Conservation (phyloP, 2,329 filamentous ascomycete species). For the Apiospora aurea region DNA sequence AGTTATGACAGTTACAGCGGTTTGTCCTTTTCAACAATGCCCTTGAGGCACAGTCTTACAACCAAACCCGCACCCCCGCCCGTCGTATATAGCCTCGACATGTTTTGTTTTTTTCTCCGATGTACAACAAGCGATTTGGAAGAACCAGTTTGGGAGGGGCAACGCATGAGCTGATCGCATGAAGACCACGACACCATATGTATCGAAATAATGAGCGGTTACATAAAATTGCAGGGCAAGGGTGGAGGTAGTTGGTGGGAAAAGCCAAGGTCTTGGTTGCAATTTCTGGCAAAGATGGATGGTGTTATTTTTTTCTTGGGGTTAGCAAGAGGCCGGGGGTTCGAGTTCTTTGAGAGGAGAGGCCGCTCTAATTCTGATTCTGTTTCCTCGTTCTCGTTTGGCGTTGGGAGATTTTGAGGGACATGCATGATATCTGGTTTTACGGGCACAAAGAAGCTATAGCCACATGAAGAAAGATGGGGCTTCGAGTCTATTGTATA, state of each 20-base stretch:
- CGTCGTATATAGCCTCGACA: constrained; percentile 8
- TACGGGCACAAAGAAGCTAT: background rate
- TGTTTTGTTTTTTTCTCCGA: constrained; percentile 17
- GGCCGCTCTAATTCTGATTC: background rate
- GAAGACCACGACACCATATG: constrained; percentile 19
- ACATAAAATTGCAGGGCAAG: constrained; percentile 9
- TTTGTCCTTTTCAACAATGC: background rate
- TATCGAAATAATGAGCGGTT: constrained; percentile 17
- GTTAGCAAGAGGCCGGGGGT: background rate
- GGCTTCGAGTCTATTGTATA: background rate
- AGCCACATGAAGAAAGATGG: background rate
- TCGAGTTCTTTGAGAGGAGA: background rate
- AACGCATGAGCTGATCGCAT: constrained; percentile 8
- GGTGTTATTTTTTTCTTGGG: background rate
- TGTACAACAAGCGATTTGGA: constrained; percentile 20
- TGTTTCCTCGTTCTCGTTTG: background rate
- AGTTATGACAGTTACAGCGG: constrained; percentile 10
- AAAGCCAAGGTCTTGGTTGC: constrained; percentile 2
- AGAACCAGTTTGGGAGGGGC: background rate
- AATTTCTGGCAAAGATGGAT: background rate
- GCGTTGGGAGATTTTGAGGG: background rate
- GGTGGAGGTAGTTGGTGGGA: background rate
- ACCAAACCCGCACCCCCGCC: background rate
- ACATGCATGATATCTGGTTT: background rate
- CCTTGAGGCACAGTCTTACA: constrained; percentile 6